A percentile compares a stretch with the other conserved stretches of the same genome.
Evolutionary conservation across 2,329 filamentous ascomycete genomes (phyloP).

Genomic region (Cytospora paraplurivora): DNA sequence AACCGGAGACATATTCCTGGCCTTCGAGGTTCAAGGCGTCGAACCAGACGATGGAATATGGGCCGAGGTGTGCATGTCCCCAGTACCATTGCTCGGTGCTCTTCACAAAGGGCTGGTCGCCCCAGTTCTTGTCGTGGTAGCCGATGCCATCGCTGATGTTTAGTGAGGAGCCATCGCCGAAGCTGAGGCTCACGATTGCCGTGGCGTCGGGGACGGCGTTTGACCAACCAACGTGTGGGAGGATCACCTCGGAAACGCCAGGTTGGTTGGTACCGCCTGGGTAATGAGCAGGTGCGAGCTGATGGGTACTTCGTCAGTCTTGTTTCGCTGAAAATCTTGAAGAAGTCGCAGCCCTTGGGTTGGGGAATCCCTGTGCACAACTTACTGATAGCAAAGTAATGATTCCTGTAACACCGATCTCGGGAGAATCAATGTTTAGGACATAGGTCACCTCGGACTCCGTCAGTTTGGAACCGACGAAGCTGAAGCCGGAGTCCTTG

Average conservation of each 20-base stretch:
- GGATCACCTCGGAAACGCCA: conserved; percentile 6
- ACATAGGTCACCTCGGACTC: conserved; percentile 10
- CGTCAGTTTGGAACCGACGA: conserved; percentile 15
- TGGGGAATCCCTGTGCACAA: neutral
- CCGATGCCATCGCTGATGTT: conserved; percentile 36
- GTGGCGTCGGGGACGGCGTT: conserved; percentile 27
- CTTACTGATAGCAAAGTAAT: conserved; percentile 23
- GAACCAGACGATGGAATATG: conserved; percentile 49
- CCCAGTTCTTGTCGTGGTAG: conserved; percentile 53
- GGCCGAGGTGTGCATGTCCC: conserved; percentile 46
- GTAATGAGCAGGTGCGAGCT: conserved; percentile 27
- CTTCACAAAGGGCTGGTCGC: conserved; percentile 39
- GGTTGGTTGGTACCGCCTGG: conserved; percentile 20
- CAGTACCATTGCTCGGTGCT: conserved; percentile 44
- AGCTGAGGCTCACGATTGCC: conserved; percentile 13
- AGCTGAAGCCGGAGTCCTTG: conserved; percentile 20
- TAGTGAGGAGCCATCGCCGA: conserved; percentile 1
- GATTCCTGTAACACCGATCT: conserved; percentile 21
- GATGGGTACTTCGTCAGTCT: neutral
- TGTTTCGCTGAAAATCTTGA: neutral
- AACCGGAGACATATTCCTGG: conserved; percentile 34
- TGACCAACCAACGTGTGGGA: conserved; percentile 24
- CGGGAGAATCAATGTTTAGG: conserved; percentile 24
- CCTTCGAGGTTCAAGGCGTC: conserved; percentile 36
- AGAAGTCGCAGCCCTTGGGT: neutral